phyloP scores from a whole-genome alignment of 257 asterid genomes.

The Striga asiatica region DNA sequence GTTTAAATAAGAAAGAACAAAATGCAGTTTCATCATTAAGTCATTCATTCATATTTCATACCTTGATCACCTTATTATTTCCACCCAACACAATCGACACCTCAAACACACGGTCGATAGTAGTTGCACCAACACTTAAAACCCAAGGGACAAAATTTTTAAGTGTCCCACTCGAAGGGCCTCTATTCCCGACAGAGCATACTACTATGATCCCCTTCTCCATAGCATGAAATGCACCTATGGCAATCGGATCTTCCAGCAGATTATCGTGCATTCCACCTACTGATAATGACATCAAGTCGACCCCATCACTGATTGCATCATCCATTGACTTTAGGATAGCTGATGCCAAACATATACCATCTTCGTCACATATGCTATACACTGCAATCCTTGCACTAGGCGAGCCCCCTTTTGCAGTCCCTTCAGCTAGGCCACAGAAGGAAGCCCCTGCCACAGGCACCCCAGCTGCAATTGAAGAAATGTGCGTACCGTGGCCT shows the following conservation, averaged over 20 bases:
- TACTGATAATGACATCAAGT: conserved; percentile 52
- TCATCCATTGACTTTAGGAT: conserved; percentile 55
- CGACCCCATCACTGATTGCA: conserved; percentile 61
- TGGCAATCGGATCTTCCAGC: conserved; percentile 39
- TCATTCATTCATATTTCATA: neutral
- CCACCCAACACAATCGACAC: conserved; percentile 39
- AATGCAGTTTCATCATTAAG: neutral
- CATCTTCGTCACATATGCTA: conserved; percentile 39
- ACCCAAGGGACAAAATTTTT: conserved; percentile 80
- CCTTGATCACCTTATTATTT: conserved; percentile 44
- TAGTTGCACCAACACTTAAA: conserved; percentile 69
- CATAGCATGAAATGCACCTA: conserved; percentile 70
- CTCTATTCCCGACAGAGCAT: conserved; percentile 69
- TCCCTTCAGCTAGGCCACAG: conserved; percentile 63
- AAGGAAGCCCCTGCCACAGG: conserved; percentile 60
- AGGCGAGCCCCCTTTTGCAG: conserved; percentile 61
- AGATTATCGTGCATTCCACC: conserved; percentile 33
- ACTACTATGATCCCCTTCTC: conserved; percentile 54
- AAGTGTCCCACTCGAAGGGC: conserved; percentile 35
- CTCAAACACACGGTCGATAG: conserved; percentile 68
- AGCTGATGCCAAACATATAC: conserved; percentile 42
- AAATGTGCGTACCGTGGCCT: conserved; percentile 84
- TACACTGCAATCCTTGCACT: conserved; percentile 72
- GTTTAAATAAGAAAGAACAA: neutral
- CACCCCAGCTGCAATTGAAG: conserved; percentile 78